These are phyloP conservation scores for Metschnikowia dekortorum DNA, from an alignment of 805 yeast species.

Conservation along the genomic window DNA sequence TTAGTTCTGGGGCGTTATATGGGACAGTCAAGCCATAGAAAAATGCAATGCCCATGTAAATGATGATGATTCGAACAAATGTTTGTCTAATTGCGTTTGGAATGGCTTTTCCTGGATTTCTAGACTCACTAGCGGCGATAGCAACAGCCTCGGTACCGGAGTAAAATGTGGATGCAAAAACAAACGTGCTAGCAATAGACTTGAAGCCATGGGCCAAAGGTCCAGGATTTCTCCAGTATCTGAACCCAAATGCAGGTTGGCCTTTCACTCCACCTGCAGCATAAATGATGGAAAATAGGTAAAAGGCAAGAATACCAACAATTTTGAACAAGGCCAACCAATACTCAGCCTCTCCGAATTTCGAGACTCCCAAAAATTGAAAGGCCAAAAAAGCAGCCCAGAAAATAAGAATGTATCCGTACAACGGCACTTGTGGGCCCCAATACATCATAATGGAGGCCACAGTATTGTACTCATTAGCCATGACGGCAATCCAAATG, in stretches of 20 bases:
- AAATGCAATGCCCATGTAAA: conserved; percentile 52
- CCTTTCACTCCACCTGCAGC: conserved; percentile 43
- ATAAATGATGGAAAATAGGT: conserved; percentile 46
- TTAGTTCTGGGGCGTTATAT: conserved; percentile 45
- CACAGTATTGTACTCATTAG: conserved; percentile 52
- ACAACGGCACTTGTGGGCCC: conserved; percentile 49
- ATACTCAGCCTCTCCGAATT: conserved; percentile 56
- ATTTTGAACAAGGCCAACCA: conserved; percentile 49
- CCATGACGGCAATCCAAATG: conserved; percentile 52
- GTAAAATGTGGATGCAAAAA: conserved; percentile 56
- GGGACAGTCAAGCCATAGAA: conserved; percentile 59
- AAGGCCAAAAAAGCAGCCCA: conserved; percentile 49
- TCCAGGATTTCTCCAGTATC: conserved; percentile 42
- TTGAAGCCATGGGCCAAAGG: conserved; percentile 46
- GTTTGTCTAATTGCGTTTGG: conserved; percentile 57
- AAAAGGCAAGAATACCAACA: conserved; percentile 44
- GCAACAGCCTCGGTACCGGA: conserved; percentile 57
- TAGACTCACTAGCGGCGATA: conserved; percentile 57
- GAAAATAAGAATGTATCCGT: conserved; percentile 52
- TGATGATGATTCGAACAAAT: conserved; percentile 48
- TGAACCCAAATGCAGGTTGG: conserved; percentile 35
- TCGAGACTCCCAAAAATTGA: conserved; percentile 48
- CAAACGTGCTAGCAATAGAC: conserved; percentile 54
- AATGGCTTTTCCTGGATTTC: conserved; percentile 53
- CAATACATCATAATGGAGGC: conserved; percentile 47